Base-by-base conservation (phyloP, 495 filamentous ascomycete species). In the Aspergillus homomorphus region DNA sequence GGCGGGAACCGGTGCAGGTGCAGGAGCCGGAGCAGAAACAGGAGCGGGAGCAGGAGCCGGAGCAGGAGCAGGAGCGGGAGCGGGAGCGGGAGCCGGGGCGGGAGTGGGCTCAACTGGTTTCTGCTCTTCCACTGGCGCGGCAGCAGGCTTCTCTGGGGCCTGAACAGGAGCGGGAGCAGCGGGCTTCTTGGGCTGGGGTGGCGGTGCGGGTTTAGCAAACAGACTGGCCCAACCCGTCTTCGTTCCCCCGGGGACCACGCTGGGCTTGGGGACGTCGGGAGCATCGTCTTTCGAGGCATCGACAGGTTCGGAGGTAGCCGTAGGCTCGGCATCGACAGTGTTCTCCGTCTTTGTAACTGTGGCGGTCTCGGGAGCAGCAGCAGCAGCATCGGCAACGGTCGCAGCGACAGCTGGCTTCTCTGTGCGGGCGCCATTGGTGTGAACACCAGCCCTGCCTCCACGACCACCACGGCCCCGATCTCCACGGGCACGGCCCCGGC, bases 381-480 rank as follows among this genome's bases (percentile, higher is more conserved):
- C 68, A 55, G 63, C 48, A 59, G 66, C 59, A 53, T 52, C 60
- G 23, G 58, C 77, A 7, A 26, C 48, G 78, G 78, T 70, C 79
- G 70, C 66, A 59, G 74, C 69, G 51, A 74, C 73, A 67, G 72
- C 69, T 70, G 72, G 67, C 63, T 69, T 67, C 66, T 69, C 68
- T 33, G 66, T 54, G 64, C 74, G 73, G 68, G 77, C 75, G 61
- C 84, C 80, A 62, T 85, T 82, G 51, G 76, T 75, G 62, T 59
- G 57, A 60, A 82, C 79, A 60, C 82, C 87, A 50, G 81, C 84
- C 62, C 89, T 81, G 52, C 85, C 87, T 67, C 88, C 85, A 66
- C 89, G 84, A 64, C 83, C 84, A 64, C 89, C 88, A 72, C 91
- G 87, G 62, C 89, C 87, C 65, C 89, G 87, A 63, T 82, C 82